phyloP scores from a whole-genome alignment of 345 rosid species.

The Populus ilicifolia region DNA sequence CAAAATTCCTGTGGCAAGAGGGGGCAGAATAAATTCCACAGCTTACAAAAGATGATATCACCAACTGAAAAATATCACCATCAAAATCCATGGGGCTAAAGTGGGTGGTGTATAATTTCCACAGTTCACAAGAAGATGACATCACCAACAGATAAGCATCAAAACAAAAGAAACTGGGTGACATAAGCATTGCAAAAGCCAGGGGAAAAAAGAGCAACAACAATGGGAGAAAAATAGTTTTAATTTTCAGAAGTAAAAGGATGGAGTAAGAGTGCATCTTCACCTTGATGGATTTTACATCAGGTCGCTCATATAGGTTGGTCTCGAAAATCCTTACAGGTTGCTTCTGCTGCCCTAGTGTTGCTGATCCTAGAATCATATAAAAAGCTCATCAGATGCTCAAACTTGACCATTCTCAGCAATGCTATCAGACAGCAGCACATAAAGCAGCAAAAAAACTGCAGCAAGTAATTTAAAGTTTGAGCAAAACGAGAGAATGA shows the following conservation, averaged over 20 bases:
- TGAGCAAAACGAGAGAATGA: neutral
- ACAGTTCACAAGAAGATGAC: too few relatives aligned
- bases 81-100: too few relatives aligned
- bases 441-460: neutral
- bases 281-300: conserved; percentile 51
- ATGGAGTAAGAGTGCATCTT: conserved; percentile 15
- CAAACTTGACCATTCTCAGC: neutral
- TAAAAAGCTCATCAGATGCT: neutral
- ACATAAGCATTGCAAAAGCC: too few relatives aligned
- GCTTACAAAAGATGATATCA: neutral
- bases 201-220: too few relatives aligned
- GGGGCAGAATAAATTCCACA: neutral
- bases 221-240: neutral
- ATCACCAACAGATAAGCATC: too few relatives aligned
- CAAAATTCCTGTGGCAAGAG: neutral
- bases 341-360: conserved; percentile 46
- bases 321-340: conserved; percentile 47
- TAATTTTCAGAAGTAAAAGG: neutral
- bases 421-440: neutral
- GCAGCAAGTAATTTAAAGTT: neutral
- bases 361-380: conserved; percentile 36
- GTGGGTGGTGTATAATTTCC: too few relatives aligned
- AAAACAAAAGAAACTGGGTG: too few relatives aligned
- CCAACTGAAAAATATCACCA: neutral
- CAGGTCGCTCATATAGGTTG: conserved; percentile 48